Conservation (phyloP, 345 rosid species). For the Linum lewisii region DNA sequence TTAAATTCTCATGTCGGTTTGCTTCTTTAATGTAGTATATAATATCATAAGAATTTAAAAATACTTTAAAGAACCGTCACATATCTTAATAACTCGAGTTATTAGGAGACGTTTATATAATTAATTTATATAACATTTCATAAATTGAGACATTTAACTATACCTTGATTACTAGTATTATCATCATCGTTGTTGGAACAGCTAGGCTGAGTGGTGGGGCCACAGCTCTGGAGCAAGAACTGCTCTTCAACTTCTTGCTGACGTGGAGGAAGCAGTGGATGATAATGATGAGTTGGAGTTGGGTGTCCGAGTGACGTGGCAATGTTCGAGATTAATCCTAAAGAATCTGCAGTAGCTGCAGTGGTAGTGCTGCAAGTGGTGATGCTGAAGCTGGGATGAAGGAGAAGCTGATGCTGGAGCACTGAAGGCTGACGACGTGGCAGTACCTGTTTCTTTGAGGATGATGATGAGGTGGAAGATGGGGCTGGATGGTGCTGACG, state of each 20-base stretch:
- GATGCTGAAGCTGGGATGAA: constrained; percentile 23
- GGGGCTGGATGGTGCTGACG: constrained; percentile 10
- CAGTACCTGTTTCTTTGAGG: not conserved
- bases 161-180: not conserved
- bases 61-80: no score
- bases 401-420: no score
- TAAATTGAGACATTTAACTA: constrained; percentile 26
- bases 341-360: constrained; percentile 16
- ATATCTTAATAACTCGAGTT: no score
- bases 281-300: constrained; percentile 26
- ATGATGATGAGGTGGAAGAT: constrained; percentile 20
- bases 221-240: constrained; percentile 18
- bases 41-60: no score
- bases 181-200: not conserved
- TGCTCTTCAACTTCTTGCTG: constrained; percentile 24
- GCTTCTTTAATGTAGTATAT: no score
- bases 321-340: no score
- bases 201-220: not conserved
- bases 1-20: no score
- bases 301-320: not conserved
- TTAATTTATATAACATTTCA: no score
- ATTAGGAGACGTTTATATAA: no score
- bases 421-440: no score
- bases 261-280: constrained; percentile 23
- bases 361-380: constrained; percentile 58